Conservation (phyloP, 2,329 filamentous ascomycete genomes). For the Beauveria australis region DNA sequence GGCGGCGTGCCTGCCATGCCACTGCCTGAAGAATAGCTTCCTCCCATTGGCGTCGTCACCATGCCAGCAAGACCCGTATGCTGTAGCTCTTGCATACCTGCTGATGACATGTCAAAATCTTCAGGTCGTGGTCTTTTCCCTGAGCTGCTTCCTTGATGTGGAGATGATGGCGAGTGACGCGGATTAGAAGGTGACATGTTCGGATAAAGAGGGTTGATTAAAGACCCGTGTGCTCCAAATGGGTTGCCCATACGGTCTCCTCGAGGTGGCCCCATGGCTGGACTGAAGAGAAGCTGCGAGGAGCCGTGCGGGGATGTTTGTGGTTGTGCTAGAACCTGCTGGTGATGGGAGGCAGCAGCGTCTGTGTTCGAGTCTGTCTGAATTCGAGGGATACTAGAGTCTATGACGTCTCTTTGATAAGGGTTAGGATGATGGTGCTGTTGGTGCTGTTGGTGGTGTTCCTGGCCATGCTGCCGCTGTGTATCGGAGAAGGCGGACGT, state of each 20-base stretch:
- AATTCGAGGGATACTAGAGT: slow-evolving; percentile 6
- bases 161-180: slow-evolving; percentile 20
- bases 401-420: slow-evolving; percentile 8
- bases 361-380: slow-evolving; percentile 6
- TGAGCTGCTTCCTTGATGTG: slow-evolving; percentile 24
- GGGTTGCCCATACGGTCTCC: slow-evolving; percentile 46
- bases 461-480: slow-evolving; percentile 26
- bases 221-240: slow-evolving; percentile 41
- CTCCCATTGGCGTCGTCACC: slow-evolving; percentile 44
- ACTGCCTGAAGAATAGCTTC: slow-evolving; percentile 34
- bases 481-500: slow-evolving; percentile 28
- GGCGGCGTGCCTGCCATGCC: slow-evolving; percentile 16
- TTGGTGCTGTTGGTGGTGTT: slow-evolving; percentile 19
- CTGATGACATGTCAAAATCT: slow-evolving; percentile 48
- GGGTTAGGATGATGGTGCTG: slow-evolving; percentile 16
- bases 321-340: slow-evolving; percentile 7
- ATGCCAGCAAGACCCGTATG: slow-evolving; percentile 48
- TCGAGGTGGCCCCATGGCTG: slow-evolving; percentile 44
- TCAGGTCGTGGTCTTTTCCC: slow-evolving; percentile 48
- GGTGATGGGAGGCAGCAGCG: background rate
- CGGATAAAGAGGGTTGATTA: slow-evolving; percentile 45
- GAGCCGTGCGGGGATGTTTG: slow-evolving; percentile 9
- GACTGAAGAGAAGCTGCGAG: slow-evolving; percentile 11
- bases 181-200: slow-evolving; percentile 34
- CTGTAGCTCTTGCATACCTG: slow-evolving; percentile 43